Conservation (phyloP, 176 grass and related monocot species). For the Luzula sylvatica region DNA sequence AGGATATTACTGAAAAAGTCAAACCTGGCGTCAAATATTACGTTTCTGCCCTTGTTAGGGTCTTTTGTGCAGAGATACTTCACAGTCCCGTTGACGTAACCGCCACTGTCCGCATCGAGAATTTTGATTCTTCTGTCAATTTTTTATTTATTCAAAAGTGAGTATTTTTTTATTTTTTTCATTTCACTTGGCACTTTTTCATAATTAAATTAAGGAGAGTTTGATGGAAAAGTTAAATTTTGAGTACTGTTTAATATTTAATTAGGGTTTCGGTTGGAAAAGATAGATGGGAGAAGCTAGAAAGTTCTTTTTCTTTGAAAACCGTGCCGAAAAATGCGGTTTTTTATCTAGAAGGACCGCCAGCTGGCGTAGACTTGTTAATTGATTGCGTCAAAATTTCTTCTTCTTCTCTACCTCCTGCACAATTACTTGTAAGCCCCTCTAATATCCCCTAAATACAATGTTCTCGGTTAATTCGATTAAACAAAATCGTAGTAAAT, state of each 20-base stretch:
- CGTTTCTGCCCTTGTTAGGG: conserved; percentile 55
- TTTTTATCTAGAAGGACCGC: conserved; percentile 73
- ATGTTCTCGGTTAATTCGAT: neutral
- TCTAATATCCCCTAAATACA: neutral
- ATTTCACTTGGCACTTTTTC: no score
- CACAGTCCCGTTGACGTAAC: conserved; percentile 42
- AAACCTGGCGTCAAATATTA: conserved; percentile 32
- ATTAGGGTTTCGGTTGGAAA: conserved; percentile 18
- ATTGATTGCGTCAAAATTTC: conserved; percentile 73
- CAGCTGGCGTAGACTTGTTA: conserved; percentile 65
- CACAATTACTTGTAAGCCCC: conserved; percentile 9
- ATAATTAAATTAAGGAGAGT: no score
- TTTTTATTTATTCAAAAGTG: conserved; percentile 63
- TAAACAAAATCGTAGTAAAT: neutral
- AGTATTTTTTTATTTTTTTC: no score
- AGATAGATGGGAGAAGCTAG: conserved; percentile 61
- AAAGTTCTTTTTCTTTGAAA: conserved; percentile 65
- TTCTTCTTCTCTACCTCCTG: neutral
- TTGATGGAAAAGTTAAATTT: no score
- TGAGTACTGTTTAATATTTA: no score
- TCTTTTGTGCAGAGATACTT: conserved; percentile 41
- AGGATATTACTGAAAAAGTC: conserved; percentile 74
- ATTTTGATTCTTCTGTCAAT: conserved; percentile 44
- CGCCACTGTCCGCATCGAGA: conserved; percentile 55
- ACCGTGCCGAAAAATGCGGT: conserved; percentile 33